Evolutionary conservation across 345 rosid genomes (phyloP).

Genomic region (Lepidium africanum): DNA sequence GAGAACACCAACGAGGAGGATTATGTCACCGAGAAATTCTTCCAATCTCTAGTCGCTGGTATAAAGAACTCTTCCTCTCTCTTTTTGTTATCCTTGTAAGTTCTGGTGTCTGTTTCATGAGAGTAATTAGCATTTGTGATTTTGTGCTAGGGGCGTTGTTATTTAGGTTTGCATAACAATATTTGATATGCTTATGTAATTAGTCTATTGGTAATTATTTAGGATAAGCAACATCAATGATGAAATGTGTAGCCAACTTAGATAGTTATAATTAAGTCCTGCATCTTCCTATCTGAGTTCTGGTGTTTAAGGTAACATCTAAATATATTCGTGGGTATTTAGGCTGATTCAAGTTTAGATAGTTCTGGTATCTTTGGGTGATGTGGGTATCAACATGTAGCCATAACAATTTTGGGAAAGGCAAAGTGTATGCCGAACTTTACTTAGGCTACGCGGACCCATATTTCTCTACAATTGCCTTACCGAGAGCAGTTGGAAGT

Average conservation of each 20-base stretch:
- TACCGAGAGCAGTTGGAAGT: not conserved
- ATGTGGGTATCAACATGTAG: not conserved
- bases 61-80: slow-evolving; percentile 5
- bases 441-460: not conserved
- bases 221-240: not conserved
- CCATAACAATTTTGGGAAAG: not conserved
- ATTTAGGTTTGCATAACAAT: not conserved
- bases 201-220: not conserved
- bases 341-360: not conserved
- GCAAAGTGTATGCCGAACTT: not conserved
- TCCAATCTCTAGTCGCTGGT: slow-evolving; percentile 96
- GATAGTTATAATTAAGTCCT: not conserved
- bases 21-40: slow-evolving; percentile 89
- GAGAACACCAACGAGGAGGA: slow-evolving; percentile 99
- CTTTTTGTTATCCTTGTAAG: not conserved
- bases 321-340: not conserved
- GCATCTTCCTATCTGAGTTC: not conserved
- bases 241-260: slow-evolving; percentile 1
- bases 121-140: not conserved
- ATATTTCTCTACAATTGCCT: not conserved
- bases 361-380: not conserved
- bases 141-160: not conserved
- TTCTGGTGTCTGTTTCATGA: not conserved
- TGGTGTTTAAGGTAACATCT: not conserved
- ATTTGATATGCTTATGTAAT: not conserved